These are phyloP conservation scores for Leucocoprinus sp. DNA, from an alignment of 768 basidiomycete species.

Conservation along the genomic window DNA sequence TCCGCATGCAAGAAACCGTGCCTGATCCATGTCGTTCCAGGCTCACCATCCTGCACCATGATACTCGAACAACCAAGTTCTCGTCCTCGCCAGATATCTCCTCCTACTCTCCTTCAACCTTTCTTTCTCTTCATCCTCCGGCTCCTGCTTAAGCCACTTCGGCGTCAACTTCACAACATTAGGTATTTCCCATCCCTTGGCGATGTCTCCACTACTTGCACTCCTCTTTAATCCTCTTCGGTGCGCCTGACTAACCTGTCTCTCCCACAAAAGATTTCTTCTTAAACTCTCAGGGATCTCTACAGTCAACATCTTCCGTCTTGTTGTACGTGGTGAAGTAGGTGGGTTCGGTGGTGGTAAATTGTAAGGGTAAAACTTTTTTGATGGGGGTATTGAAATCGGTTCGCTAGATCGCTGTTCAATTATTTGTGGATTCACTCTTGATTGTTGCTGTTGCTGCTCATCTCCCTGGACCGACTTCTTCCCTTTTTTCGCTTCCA, in stretches of 20 bases:
- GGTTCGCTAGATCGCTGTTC: slow-evolving; percentile 18
- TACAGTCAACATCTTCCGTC: slow-evolving; percentile 74
- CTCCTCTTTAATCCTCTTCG: slow-evolving; percentile 28
- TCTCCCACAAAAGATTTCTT: slow-evolving; percentile 74
- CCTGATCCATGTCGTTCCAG: too few relatives aligned
- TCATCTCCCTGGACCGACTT: slow-evolving; percentile 16
- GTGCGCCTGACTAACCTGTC: slow-evolving; percentile 52
- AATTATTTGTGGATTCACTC: too few relatives aligned
- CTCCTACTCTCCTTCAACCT: slow-evolving; percentile 24
- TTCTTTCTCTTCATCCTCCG: slow-evolving; percentile 25
- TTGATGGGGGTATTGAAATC: slow-evolving; percentile 40
- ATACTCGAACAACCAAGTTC: slow-evolving; percentile 64
- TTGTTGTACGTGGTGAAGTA: slow-evolving; percentile 79
- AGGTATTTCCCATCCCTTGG: slow-evolving; percentile 25
- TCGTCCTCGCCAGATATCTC: slow-evolving; percentile 48
- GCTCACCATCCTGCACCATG: slow-evolving; percentile 59
- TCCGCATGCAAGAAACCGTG: too few relatives aligned
- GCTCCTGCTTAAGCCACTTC: slow-evolving; percentile 21
- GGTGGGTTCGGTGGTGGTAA: slow-evolving; percentile 58
- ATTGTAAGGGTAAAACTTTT: slow-evolving; percentile 58
- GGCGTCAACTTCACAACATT: slow-evolving; percentile 34
- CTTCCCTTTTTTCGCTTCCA: slow-evolving; percentile 41
- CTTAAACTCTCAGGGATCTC: slow-evolving; percentile 83
- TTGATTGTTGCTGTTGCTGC: too few relatives aligned
- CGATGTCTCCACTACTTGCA: slow-evolving; percentile 22